phyloP scores from a whole-genome alignment of 2,329 filamentous ascomycete species.

The Clonostachys chloroleuca region DNA sequence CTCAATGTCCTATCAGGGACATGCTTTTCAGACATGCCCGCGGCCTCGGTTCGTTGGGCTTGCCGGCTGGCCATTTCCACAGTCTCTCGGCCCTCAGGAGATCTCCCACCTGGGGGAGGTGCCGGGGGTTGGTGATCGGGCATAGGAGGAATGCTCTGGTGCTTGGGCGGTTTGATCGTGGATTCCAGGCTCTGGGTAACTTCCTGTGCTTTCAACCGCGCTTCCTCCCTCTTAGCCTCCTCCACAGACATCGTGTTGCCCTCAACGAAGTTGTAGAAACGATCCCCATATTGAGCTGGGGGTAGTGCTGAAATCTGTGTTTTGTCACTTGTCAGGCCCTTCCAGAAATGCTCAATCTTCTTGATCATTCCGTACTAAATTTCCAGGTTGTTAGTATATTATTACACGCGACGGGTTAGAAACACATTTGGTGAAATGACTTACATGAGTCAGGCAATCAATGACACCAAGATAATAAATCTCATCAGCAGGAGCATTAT shows the following conservation, averaged over 20 bases:
- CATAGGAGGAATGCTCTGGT: slow-evolving; percentile 33
- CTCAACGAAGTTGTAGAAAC: slow-evolving; percentile 89
- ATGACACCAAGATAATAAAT: slow-evolving; percentile 99
- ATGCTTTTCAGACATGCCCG: slow-evolving; percentile 35
- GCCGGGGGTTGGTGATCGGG: slow-evolving; percentile 40
- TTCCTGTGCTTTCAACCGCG: slow-evolving; percentile 54
- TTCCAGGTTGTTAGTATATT: slow-evolving; percentile 2
- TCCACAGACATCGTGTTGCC: slow-evolving; percentile 88
- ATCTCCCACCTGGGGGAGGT: slow-evolving; percentile 25
- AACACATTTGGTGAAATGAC: slow-evolving; percentile 24
- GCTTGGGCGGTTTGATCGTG: slow-evolving; percentile 7
- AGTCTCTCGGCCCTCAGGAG: slow-evolving; percentile 31
- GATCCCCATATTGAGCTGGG: slow-evolving; percentile 85
- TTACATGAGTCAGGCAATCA: slow-evolving; percentile 93
- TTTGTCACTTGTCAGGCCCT: slow-evolving; percentile 80
- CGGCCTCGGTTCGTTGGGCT: slow-evolving; percentile 24
- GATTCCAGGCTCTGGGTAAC: not conserved
- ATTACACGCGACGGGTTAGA: too few species aligned
- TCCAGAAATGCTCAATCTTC: slow-evolving; percentile 95
- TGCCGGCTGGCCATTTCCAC: slow-evolving; percentile 32
- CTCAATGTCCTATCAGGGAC: slow-evolving; percentile 58
- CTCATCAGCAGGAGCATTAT: slow-evolving; percentile 79
- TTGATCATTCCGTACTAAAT: slow-evolving; percentile 86
- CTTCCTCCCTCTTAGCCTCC: slow-evolving; percentile 67
- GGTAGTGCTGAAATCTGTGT: slow-evolving; percentile 89